Base-by-base conservation (phyloP, 495 filamentous ascomycete species). In the Penicillium turbatum region DNA sequence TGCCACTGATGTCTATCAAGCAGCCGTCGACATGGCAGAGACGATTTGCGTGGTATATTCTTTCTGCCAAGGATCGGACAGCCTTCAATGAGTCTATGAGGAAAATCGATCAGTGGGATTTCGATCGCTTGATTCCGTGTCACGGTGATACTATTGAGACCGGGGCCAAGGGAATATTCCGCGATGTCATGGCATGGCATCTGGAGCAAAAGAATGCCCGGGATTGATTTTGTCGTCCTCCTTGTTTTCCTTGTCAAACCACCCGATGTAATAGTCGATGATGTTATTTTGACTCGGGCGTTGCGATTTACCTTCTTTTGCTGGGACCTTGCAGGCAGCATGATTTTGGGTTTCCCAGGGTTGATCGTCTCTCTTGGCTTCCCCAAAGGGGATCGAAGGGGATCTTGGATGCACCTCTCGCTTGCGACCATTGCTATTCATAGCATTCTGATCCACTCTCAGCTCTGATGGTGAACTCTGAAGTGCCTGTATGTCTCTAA, bases 71-170 rank as follows among this genome's bases (percentile, higher is more conserved):
- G 6, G 82, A 96, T 69, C 76, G 90, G 42, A 31, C 62, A 12
- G 84, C 79, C 5, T 96, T 90, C 63, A 81, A 82, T 46, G 75
- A 80, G 58, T 88, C 86, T 55, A 72, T 89, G 30, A 64, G 66
- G 56, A 75, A 81, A 55, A 95, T 98, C 56, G 74, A 78, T 27
- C 63, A 62, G 36, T 98, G 92, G 92, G 88, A 92, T 55, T 92
- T 96, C 61, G 85, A 91, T 55, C 86, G 82, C 16, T 79, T 98
- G 55, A 83, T 97, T 62, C 90, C 91, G 1, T 97, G 92, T 66
- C 93, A 98, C 76, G 93, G 93, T 8, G 93, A 98, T 77, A 84
- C 88, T 27, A 85, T 97, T 54, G 86, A 91, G 67, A 83, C 71
- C 16, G 80, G 80, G 34, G 90, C 80, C 27, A 93, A 90, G 73